Evolutionary conservation across 2,329 filamentous ascomycete genomes (phyloP).

Genomic region (Diplocarpon mali): DNA sequence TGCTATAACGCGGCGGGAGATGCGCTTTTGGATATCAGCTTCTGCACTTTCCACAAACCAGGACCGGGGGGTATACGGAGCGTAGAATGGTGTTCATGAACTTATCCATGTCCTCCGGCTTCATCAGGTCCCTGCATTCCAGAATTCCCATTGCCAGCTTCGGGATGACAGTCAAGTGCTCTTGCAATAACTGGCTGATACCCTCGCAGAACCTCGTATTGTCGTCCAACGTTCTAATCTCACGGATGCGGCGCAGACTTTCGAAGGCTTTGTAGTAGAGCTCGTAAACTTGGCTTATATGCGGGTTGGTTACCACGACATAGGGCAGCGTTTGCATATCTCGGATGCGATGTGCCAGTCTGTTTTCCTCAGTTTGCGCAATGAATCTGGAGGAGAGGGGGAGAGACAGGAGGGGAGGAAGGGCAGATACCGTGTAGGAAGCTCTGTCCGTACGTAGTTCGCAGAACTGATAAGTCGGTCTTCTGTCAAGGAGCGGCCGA

Average conservation of each 20-base stretch:
- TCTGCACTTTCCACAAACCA: background rate
- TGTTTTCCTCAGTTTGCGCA: constrained; percentile 27
- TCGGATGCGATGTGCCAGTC: constrained; percentile 84
- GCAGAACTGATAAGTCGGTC: constrained; percentile 82
- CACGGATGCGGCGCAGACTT: constrained; percentile 69
- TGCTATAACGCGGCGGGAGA: constrained; percentile 90
- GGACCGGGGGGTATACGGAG: constrained; percentile 48
- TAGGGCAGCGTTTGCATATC: constrained; percentile 97
- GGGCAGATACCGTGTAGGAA: constrained; percentile 60
- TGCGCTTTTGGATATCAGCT: constrained; percentile 48
- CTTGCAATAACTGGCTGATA: constrained; percentile 67
- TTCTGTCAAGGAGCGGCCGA: constrained; percentile 87
- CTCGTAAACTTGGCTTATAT: constrained; percentile 92
- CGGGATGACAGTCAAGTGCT: constrained; percentile 88
- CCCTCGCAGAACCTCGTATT: constrained; percentile 80
- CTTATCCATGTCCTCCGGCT: constrained; percentile 68
- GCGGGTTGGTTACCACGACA: constrained; percentile 87
- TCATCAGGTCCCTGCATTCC: constrained; percentile 77
- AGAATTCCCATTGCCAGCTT: constrained; percentile 89
- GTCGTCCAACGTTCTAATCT: constrained; percentile 76
- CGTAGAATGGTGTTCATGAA: constrained; percentile 93
- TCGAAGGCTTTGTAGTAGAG: constrained; percentile 97
- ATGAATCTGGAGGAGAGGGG: too few species aligned
- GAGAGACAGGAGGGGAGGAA: too few species aligned
- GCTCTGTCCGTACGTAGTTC: constrained; percentile 93